Evolutionary conservation across 805 yeast species (phyloP).

Genomic region (Lipomyces sp.): DNA sequence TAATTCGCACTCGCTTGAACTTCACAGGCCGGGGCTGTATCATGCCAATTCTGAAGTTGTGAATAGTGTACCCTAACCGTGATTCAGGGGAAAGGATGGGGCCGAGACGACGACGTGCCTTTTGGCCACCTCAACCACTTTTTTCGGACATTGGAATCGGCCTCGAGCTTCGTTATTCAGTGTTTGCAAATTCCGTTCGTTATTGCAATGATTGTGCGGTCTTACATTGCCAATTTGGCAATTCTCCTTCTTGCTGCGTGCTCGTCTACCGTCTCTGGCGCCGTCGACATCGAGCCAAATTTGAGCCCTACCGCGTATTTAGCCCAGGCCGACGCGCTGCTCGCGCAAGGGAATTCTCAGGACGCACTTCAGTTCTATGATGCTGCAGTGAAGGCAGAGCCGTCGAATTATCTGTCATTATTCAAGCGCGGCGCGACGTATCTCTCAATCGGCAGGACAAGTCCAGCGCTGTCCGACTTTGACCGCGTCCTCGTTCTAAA

Average conservation of each 20-base stretch:
- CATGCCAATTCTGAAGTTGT: too few relatives aligned
- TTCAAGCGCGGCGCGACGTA: slow-evolving; percentile 41
- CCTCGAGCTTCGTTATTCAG: too few relatives aligned
- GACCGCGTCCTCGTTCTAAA: slow-evolving; percentile 36
- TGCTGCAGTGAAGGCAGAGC: slow-evolving; percentile 33
- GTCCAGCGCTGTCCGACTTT: slow-evolving; percentile 40
- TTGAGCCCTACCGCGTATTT: slow-evolving; percentile 15
- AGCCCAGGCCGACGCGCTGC: slow-evolving; percentile 25
- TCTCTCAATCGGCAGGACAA: slow-evolving; percentile 37
- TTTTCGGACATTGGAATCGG: too few relatives aligned
- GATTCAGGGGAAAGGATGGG: too few relatives aligned
- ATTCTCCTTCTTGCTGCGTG: neutral
- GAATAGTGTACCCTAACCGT: too few relatives aligned
- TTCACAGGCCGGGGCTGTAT: too few relatives aligned
- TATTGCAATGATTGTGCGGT: neutral
- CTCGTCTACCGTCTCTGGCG: neutral
- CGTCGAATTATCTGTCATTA: slow-evolving; percentile 34
- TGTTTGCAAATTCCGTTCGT: too few relatives aligned
- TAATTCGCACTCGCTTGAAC: too few relatives aligned
- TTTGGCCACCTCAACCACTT: too few relatives aligned
- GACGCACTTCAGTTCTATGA: slow-evolving; percentile 32
- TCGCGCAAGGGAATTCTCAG: slow-evolving; percentile 19
- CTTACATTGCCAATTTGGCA: neutral
- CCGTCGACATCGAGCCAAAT: slow-evolving; percentile 4
- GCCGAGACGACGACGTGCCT: too few relatives aligned